Evolutionary conservation across 768 basidiomycete species (phyloP), one percentile per base, ranked within the genome.

Genomic region (Gyrodon lividus): DNA sequence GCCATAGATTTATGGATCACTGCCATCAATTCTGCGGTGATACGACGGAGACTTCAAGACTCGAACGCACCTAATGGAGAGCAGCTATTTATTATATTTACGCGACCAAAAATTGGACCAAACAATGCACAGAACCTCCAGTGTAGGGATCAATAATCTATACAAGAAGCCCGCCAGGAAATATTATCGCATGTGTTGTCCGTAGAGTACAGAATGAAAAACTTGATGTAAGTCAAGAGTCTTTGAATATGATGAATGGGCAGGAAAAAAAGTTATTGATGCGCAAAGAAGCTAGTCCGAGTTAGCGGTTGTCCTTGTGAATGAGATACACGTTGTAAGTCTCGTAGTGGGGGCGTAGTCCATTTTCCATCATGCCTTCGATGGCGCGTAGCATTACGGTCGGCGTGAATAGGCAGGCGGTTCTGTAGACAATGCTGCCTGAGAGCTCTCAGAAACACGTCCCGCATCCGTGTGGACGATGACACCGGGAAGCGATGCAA

Each of bases 381-480:
- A 49, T 28, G 14, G 26, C 22, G 10, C 39, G n/a, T 39, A 10
- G 14, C 17, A 6, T 17, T 48, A 28, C 12, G 5, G 19, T 48
- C 34, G 58, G 44, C 55, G 58, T 17, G 61, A 61, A 43, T 67
- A 67, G 10, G 66, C 51, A 30, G 66, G 66, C 3, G 66, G 66
- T 6, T 52, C 46, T 6, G 28, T 23, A 20, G 54, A 33, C 23
- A 24, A 6, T 19, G n/a, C 52, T 16, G 37, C 35, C 1, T 43
- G 28, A 13, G 47, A 20, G 13, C 20, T 34, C 30, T 48, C 52
- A 7, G 34, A 34, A 35, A 56, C 30, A 6, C 47, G 60, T 9
- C 68, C 66, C n/a, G 55, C 66, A 22, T 68, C 63, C 6, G 50
- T 66, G 43, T 69, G 68, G 5, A 70, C 9, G 10, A 67, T 52